These are phyloP conservation scores for Stephanodiscus minutulus DNA, from an alignment of 108 stramenopile genomes.

Conservation along the genomic window DNA sequence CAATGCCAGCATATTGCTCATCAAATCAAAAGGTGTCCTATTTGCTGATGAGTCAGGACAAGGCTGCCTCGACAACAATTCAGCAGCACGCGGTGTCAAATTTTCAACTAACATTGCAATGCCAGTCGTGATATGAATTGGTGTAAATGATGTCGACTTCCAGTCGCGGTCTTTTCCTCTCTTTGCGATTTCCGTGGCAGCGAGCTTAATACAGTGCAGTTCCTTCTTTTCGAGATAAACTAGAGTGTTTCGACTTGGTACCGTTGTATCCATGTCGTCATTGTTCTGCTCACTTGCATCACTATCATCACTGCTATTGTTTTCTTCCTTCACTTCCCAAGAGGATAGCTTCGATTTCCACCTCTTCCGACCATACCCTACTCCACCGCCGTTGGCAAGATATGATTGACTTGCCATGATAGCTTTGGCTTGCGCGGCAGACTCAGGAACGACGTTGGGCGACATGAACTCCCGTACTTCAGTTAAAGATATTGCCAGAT, in stretches of 20 bases:
- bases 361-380: slow-evolving; percentile 12
- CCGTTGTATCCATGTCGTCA: background rate
- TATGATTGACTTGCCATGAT: slow-evolving; percentile 39
- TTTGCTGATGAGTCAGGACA: slow-evolving; percentile 12
- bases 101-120: slow-evolving; percentile 32
- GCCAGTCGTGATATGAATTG: slow-evolving; percentile 38
- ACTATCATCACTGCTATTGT: slow-evolving; percentile 19
- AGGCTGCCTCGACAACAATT: slow-evolving; percentile 32
- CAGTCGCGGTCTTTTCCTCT: slow-evolving; percentile 33
- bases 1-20: slow-evolving; percentile 17
- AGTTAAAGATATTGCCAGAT: slow-evolving; percentile 16
- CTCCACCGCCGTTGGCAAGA: slow-evolving; percentile 36
- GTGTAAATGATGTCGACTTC: slow-evolving; percentile 25
- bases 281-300: slow-evolving; percentile 8
- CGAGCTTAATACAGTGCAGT: slow-evolving; percentile 24
- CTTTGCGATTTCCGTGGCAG: slow-evolving; percentile 25
- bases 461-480: slow-evolving; percentile 12
- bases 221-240: slow-evolving; percentile 21
- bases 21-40: slow-evolving; percentile 43
- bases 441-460: slow-evolving; percentile 12
- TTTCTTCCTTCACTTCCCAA: slow-evolving; percentile 7
- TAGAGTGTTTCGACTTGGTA: background rate
- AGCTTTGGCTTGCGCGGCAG: slow-evolving; percentile 25
- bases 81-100: slow-evolving; percentile 31
- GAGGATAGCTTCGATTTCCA: background rate